phyloP scores from a whole-genome alignment of 176 grass and related monocot genomes.

The Musa acuminata region DNA sequence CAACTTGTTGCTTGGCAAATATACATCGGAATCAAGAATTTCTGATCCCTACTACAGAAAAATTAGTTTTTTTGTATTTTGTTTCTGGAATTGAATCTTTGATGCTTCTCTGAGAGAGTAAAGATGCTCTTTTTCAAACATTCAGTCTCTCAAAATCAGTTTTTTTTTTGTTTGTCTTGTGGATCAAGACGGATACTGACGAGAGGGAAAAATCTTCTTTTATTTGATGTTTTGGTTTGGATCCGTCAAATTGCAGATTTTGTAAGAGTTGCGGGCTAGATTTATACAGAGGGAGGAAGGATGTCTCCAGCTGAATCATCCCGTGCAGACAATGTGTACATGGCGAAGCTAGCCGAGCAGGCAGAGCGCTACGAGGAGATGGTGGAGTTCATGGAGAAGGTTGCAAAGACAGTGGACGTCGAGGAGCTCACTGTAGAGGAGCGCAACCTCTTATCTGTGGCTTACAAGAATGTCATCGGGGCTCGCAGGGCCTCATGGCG shows the following conservation, averaged over 20 bases:
- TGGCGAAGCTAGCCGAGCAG: slow-evolving; percentile 86
- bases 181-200: not conserved
- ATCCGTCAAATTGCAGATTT: slow-evolving; percentile 3
- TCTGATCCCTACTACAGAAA: not conserved
- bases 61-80: not conserved
- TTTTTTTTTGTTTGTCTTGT: not conserved
- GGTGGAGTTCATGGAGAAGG: slow-evolving; percentile 93
- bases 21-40: not conserved
- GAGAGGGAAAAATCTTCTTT: too few species aligned
- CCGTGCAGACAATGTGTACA: slow-evolving; percentile 72
- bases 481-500: slow-evolving; percentile 85
- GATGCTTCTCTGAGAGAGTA: not conserved
- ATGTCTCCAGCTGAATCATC: slow-evolving; percentile 20
- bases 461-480: slow-evolving; percentile 91
- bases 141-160: not conserved
- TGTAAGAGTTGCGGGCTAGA: not conserved
- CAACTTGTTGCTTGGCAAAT: not conserved
- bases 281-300: not conserved
- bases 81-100: not conserved
- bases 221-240: not conserved
- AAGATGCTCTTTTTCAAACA: not conserved
- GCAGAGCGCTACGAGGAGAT: slow-evolving; percentile 80
- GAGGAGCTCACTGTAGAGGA: slow-evolving; percentile 85
- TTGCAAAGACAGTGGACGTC: slow-evolving; percentile 56
- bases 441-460: slow-evolving; percentile 77